Conservation (phyloP, 345 rosid genomes). For the Camelina laxa region DNA sequence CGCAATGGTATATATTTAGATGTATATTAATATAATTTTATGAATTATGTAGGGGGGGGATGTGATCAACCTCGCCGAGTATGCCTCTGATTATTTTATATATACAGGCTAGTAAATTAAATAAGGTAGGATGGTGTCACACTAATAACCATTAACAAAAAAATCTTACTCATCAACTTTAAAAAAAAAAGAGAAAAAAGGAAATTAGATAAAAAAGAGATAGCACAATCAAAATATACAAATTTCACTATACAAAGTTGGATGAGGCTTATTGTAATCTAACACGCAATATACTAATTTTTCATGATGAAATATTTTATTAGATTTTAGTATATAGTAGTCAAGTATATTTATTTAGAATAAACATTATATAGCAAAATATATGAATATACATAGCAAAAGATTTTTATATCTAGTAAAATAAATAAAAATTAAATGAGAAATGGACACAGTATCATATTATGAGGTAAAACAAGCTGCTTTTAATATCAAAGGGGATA, state of each 20-base stretch:
- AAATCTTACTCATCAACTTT: neutral
- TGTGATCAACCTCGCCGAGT: too few species aligned
- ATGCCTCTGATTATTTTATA: too few species aligned
- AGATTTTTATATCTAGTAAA: neutral
- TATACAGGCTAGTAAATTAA: too few species aligned
- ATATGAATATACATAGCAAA: neutral
- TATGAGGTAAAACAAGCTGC: too few species aligned
- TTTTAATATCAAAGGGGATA: too few species aligned
- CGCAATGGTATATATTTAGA: too few species aligned
- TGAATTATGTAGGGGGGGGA: too few species aligned
- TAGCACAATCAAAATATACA: neutral
- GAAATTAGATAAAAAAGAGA: neutral
- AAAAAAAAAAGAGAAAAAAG: neutral
- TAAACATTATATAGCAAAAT: neutral
- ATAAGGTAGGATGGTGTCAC: too few species aligned
- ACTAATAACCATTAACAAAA: neutral
- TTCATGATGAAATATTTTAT: neutral
- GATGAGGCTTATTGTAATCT: neutral
- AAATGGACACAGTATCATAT: too few species aligned
- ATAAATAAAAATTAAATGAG: neutral
- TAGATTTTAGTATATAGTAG: neutral
- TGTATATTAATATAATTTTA: too few species aligned
- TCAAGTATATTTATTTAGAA: neutral
- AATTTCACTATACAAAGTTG: neutral
- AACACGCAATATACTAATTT: neutral